Conservation (phyloP, 2,329 filamentous ascomycete genomes). For the Alternaria conjuncta region DNA sequence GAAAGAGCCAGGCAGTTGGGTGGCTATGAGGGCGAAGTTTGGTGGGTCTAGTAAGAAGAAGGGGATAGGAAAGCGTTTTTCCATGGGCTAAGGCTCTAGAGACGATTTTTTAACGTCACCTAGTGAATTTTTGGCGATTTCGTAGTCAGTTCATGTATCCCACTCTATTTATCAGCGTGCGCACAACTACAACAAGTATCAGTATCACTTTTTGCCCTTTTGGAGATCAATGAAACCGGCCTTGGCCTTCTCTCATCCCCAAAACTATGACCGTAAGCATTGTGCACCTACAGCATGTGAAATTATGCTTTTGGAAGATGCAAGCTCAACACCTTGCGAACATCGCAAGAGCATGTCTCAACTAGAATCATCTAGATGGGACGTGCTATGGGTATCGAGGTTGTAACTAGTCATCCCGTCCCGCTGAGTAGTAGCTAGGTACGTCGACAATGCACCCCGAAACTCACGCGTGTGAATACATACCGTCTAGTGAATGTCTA, state of each 20-base stretch:
- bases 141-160: background rate
- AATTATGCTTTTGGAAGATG: background rate
- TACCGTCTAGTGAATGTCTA: background rate
- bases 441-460: background rate
- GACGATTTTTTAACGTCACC: background rate
- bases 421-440: background rate
- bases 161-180: background rate
- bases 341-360: background rate
- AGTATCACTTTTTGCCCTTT: background rate
- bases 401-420: background rate
- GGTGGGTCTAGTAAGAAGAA: background rate
- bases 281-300: background rate
- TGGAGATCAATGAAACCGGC: background rate
- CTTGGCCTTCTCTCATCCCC: background rate
- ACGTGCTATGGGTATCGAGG: background rate
- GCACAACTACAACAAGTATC: background rate
- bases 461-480: background rate
- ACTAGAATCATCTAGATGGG: background rate
- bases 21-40: conserved; percentile 9
- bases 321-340: background rate
- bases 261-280: background rate
- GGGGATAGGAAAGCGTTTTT: background rate
- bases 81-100: background rate
- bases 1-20: conserved; percentile 9
- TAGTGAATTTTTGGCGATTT: background rate